Base-by-base conservation (phyloP, 2,329 filamentous ascomycete species). In the Celoporthe dispersa region DNA sequence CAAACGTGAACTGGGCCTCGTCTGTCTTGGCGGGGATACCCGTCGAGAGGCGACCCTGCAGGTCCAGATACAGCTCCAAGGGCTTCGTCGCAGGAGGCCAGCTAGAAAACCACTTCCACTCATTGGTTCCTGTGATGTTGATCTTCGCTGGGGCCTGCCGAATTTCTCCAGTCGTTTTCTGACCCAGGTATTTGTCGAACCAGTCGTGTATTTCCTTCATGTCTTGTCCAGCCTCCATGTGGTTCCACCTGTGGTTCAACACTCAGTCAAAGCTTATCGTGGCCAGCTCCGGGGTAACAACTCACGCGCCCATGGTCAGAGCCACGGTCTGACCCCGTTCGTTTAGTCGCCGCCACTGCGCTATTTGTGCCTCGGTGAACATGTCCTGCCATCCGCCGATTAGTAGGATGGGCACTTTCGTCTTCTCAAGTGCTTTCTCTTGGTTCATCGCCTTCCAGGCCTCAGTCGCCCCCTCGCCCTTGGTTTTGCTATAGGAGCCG, bases 1-100 rank as follows among this genome's bases (percentile, higher is more conserved):
- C 74, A 55, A 74, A 77, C 0, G 31, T 73, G 61, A 77, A 77
- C 1, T 69, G 64, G 2, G 35, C 28, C 28, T 64, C 53, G 16
- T 64, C 48, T 28, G 39, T 65, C 33, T 37, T 65, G 25, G 22
- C 55, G 5, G 55, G 55, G 6, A 41, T 16, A 6, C 41, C 28
- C 12, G n/a, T 66, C 16, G 25, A 44, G 28, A 70, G 66, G 6
- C 35, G 31, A 22, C 69, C 66, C 11, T 64, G 60, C 1, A 71
- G 11, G 5, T 48, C 48, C 7, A 74, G 63, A 14, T 57, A 69
- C 14, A 73, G 35, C 53, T 70, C 68, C 6, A 66, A 16, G 12
- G 69, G 33, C 11, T 62, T 57, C 1, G 66, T 71, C 1, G 59
- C 19, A 22, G 72, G 72, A 1, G 73, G 72, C 74, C 74, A 73